phyloP scores from a whole-genome alignment of 2,329 filamentous ascomycete genomes.

The Colletotrichum tropicale region DNA sequence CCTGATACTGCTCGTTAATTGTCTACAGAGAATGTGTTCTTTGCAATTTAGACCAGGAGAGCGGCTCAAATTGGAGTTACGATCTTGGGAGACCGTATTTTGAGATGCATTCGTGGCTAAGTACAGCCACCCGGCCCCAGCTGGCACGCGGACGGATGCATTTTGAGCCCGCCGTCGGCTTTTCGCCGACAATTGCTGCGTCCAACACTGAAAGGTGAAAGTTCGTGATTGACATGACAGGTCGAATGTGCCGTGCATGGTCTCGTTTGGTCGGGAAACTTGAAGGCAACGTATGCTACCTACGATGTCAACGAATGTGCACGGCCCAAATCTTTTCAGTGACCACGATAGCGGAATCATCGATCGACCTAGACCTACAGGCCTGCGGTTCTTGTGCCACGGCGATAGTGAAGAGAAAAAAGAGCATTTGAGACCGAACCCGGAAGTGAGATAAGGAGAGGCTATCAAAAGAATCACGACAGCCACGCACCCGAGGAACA shows the following conservation, averaged over 20 bases:
- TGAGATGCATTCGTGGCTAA: neutral
- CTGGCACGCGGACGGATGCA: neutral
- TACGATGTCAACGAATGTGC: neutral
- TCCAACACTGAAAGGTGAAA: neutral
- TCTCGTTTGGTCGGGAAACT: neutral
- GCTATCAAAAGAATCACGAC: neutral
- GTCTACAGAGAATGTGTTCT: too few species aligned
- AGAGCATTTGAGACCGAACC: neutral
- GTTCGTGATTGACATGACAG: neutral
- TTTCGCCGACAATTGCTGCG: neutral
- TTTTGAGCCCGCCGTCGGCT: neutral
- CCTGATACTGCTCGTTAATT: too few species aligned
- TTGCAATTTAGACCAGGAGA: too few species aligned
- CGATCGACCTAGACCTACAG: fast-evolving
- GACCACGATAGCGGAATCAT: neutral
- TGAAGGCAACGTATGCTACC: fast-evolving
- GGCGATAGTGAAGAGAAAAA: fast-evolving
- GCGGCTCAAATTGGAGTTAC: neutral
- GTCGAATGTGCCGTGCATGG: neutral
- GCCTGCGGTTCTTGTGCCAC: neutral
- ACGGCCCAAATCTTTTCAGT: fast-evolving
- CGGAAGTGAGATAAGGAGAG: neutral
- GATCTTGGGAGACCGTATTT: neutral
- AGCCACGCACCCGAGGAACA: neutral
- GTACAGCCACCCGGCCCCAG: neutral